Percentiles rank a stretch among this genome's conserved stretches.
Evolutionary conservation across 768 basidiomycete genomes (phyloP).

Genomic region (Omphalotus guepiniiformis): DNA sequence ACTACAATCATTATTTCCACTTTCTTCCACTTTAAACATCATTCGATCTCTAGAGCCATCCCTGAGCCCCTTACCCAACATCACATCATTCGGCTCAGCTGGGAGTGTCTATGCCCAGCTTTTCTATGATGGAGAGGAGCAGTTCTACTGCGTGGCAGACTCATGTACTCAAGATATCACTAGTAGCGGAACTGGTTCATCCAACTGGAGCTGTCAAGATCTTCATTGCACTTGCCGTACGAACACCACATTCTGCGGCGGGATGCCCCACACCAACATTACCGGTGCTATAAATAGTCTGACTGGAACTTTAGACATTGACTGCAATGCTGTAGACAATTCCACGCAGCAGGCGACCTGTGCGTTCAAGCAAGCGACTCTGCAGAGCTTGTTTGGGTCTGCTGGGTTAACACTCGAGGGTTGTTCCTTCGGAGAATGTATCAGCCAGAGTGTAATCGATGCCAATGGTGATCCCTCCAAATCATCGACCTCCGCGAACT

Average conservation of each 20-base stretch:
- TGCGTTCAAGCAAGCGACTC: slow-evolving; percentile 66
- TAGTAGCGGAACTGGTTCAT: slow-evolving; percentile 28
- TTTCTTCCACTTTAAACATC: slow-evolving; percentile 70
- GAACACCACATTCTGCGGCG: slow-evolving; percentile 75
- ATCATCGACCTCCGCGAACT: slow-evolving; percentile 19
- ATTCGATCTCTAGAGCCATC: slow-evolving; percentile 68
- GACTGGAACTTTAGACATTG: slow-evolving; percentile 59
- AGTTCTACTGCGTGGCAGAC: slow-evolving; percentile 80
- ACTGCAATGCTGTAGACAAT: slow-evolving; percentile 50
- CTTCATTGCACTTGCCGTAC: slow-evolving; percentile 71
- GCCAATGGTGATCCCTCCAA: slow-evolving; percentile 35
- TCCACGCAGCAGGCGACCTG: slow-evolving; percentile 54
- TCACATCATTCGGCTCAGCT: slow-evolving; percentile 51
- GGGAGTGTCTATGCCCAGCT: slow-evolving; percentile 64
- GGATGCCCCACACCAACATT: slow-evolving; percentile 38
- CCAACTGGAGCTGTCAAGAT: slow-evolving; percentile 68
- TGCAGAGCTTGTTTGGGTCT: slow-evolving; percentile 70
- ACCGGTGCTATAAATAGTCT: slow-evolving; percentile 63
- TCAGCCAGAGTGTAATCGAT: slow-evolving; percentile 76
- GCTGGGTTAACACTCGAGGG: slow-evolving; percentile 66
- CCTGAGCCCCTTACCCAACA: slow-evolving; percentile 63
- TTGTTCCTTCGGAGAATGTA: slow-evolving; percentile 88
- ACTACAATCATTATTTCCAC: slow-evolving; percentile 69
- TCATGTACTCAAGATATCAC: slow-evolving; percentile 60
- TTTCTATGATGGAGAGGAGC: slow-evolving; percentile 78